Percentiles rank a stretch among this genome's conserved stretches.
Evolutionary conservation across 305 asterid species (phyloP).

Genomic region (Withania somnifera): DNA sequence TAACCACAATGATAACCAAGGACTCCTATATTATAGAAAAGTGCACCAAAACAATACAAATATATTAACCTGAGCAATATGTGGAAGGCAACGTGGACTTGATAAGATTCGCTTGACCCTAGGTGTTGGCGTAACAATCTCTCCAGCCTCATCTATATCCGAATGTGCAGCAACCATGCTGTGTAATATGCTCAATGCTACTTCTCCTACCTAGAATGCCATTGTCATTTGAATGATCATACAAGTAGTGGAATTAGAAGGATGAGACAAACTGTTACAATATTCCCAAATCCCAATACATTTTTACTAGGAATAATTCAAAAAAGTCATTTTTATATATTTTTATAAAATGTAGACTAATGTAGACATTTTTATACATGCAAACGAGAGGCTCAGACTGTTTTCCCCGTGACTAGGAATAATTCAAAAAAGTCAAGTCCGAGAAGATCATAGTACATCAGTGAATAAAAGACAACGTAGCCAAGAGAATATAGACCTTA

Average conservation of each 20-base stretch:
- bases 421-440: not conserved
- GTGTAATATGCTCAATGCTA: slow-evolving; percentile 81
- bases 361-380: not conserved
- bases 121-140: slow-evolving; percentile 95
- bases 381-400: not conserved
- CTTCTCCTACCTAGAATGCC: slow-evolving; percentile 74
- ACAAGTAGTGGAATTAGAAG: not conserved
- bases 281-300: not conserved
- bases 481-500: not conserved
- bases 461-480: not conserved
- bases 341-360: too few species aligned
- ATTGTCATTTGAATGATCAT: not conserved
- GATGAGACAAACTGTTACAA: not conserved
- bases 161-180: slow-evolving; percentile 98
- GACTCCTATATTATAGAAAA: not conserved
- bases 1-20: not conserved
- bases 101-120: slow-evolving; percentile 91
- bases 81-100: slow-evolving; percentile 92
- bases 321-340: too few species aligned
- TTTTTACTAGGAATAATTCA: too few species aligned
- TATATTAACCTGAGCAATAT: slow-evolving; percentile 71
- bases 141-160: slow-evolving; percentile 99
- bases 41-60: not conserved
- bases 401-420: not conserved
- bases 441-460: not conserved